Evolutionary conservation across 2,329 filamentous ascomycete genomes (phyloP), one percentile per base, ranked within the genome.

Genomic region (Scopulariopsis brevicaulis): DNA sequence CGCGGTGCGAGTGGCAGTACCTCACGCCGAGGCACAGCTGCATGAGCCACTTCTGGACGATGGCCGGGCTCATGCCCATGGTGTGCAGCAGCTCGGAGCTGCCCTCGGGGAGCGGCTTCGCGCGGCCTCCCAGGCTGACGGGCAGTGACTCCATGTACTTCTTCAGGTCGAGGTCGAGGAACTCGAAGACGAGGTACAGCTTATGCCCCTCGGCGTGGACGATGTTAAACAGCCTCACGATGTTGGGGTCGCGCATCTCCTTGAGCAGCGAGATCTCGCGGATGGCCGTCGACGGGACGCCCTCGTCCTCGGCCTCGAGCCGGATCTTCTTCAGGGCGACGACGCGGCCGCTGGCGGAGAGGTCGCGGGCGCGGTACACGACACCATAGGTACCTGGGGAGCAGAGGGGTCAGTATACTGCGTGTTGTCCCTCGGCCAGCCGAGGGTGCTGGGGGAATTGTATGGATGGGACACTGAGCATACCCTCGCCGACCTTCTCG

Each of bases 401-500:
- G 35, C 55, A 43, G 48, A 55, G 56, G 37, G 37, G 53, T 59
- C 34, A 48, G 46, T 25, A 20, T 37, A 59, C 5, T 7, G n/a
- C 22, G 53, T 6, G 55, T 46, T n/a, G n/a, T 7, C 40, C 18
- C 40, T 6, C 12, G 37, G 24, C 18, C 15, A 43, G 32, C 20
- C n/a, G 8, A n/a, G 3, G 2, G 28, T 7, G n/a, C 37, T 46
- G n/a, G 35, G 20, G 40, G 7, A 15, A 34, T 12, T 14, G 34
- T 4, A 56, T 53, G 32, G 71, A 24, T 3, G n/a, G 3, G 20
- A 20, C 22, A 20, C 8, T 11, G 46, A 50, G 20, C 81, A 66
- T 76, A 94, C 91, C 91, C 83, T 96, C 91, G 73, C 91, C 91
- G 68, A 96, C 91, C 80, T 96, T 96, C 77, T 96, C 91, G 68